Evolutionary conservation across 495 filamentous ascomycete genomes (phyloP), one percentile per base, ranked within the genome.

Genomic region (Aspergillus heteromorphus): DNA sequence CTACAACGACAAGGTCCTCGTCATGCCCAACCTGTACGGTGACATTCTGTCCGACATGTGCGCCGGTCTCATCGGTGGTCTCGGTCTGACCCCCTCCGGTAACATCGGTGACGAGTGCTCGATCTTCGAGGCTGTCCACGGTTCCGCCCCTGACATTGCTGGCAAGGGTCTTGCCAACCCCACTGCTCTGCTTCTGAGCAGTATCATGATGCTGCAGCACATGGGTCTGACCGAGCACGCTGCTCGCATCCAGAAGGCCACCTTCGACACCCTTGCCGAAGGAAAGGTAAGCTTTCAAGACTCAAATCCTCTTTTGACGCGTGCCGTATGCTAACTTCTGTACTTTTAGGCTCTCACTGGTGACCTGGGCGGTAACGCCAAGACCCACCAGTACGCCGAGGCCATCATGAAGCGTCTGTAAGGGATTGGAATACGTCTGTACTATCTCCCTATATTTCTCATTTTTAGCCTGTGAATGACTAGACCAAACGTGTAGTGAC

Each of bases 41-140:
- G 93, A 98, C 73, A 98, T 98, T 82, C 83, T 98, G 57, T 97
- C 93, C 63, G 93, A 98, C 74, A 95, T 98, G 89, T 97, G 93
- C 76, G 93, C 93, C 63, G 93, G 95, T 77, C 81, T 98, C 55
- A 98, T 97, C 63, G 93, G 93, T 68, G 95, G 93, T 73, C 87
- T 98, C 55, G 93, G 93, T 67, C 83, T 98, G 31, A 97, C 93
- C 47, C 93, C 93, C 54, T 96, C 91, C 31, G 95, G 92, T 62
- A 98, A 98, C 80, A 97, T 98, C 67, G 95, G 93, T 69, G 90
- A 96, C 73, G 89, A 96, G 78, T 96, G 91, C 83, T 93, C 89
- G 63, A 98, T 98, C 77, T 98, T 98, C 81, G 93, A 98, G 80
- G 95, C 93, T 56, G 95, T 98, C 65, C 93, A 98, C 77, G 93